Evolutionary conservation across 495 filamentous ascomycete species (phyloP), one percentile per base, ranked within the genome.

Genomic region (Echria macrotheca): DNA sequence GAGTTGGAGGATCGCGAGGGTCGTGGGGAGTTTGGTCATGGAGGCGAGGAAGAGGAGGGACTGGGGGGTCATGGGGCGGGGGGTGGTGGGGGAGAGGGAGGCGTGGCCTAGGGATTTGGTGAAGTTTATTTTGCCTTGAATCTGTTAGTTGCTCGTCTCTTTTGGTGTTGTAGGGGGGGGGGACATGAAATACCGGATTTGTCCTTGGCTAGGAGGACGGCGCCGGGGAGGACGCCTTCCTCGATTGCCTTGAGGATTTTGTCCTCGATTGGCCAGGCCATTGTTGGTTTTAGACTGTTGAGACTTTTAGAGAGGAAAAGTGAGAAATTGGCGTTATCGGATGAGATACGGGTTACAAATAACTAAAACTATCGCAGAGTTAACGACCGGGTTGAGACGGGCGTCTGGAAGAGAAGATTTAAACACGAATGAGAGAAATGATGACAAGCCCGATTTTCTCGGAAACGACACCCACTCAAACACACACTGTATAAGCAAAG

Each of bases 1-100:
- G 26, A 71, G 58, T 29, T 69, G 70, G 21, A 70, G 45, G 2
- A 56, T 44, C 12, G 54, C 50, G 49, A 67, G 44, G 7, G 61
- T 44, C 15, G 68, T 70, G 17, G 61, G 47, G 38, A 73, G 55
- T 22, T 71, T 71, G 11, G 65, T 65, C 53, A 60, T 56, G 29
- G 67, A 69, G 19, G 60, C 56, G 2, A 69, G 38, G 25, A 52
- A 41, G 47, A 67, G 54, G n/a, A 66, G 40, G 1, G 54, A 57
- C 51, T 68, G 49, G 7, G 50, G 19, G 9, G 43, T 17, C 49
- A 56, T 52, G 19, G 54, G 49, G 5, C 24, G 26, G 1, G 45
- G 28, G 15, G 38, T 9, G 0, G 4, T 10, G 18, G 55, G 40
- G 23, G 42, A 43, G 15, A 58, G 49, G 5, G 51, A 55, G 28